A percentile compares a stretch with the other conserved stretches of the same genome.
Evolutionary conservation across 345 rosid species (phyloP).

Genomic region (Hypericum perforatum): DNA sequence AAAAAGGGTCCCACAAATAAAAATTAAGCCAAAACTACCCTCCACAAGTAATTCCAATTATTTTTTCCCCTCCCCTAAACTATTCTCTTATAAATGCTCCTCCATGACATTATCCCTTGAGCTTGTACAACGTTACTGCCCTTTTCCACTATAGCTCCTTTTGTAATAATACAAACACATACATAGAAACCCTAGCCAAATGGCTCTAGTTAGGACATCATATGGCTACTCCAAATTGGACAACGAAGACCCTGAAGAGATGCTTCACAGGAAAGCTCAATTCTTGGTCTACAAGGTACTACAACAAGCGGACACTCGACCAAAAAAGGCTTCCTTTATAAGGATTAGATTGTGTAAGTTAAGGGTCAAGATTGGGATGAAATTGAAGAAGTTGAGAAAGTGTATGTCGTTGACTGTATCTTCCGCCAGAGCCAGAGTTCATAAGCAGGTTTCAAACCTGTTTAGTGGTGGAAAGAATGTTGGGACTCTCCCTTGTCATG

Average conservation of each 20-base stretch:
- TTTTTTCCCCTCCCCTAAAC: background rate
- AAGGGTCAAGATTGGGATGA: slow-evolving; percentile 56
- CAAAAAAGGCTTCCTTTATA: slow-evolving; percentile 32
- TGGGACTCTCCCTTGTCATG: slow-evolving; percentile 23
- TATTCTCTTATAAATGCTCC: slow-evolving; percentile 25
- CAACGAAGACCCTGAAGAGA: slow-evolving; percentile 65
- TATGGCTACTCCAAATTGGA: slow-evolving; percentile 46
- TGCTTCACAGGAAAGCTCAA: slow-evolving; percentile 48
- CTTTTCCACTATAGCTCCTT: background rate
- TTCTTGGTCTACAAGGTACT: slow-evolving; percentile 72
- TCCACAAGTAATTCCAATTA: background rate
- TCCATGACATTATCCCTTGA: slow-evolving; percentile 2
- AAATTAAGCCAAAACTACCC: too few relatives aligned
- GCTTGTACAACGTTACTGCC: background rate
- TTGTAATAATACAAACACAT: background rate
- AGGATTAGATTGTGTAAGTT: slow-evolving; percentile 39
- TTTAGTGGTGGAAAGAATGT: slow-evolving; percentile 26
- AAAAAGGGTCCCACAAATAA: too few relatives aligned
- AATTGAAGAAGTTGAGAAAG: slow-evolving; percentile 50
- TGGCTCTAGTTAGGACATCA: slow-evolving; percentile 16
- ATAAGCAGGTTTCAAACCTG: slow-evolving; percentile 18
- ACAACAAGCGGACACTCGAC: slow-evolving; percentile 37
- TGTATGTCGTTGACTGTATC: slow-evolving; percentile 19
- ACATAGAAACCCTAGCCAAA: too few relatives aligned
- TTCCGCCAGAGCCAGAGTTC: slow-evolving; percentile 19